Conservation (phyloP, 2,329 filamentous ascomycete species). For the Pyrenochaeta sp. region DNA sequence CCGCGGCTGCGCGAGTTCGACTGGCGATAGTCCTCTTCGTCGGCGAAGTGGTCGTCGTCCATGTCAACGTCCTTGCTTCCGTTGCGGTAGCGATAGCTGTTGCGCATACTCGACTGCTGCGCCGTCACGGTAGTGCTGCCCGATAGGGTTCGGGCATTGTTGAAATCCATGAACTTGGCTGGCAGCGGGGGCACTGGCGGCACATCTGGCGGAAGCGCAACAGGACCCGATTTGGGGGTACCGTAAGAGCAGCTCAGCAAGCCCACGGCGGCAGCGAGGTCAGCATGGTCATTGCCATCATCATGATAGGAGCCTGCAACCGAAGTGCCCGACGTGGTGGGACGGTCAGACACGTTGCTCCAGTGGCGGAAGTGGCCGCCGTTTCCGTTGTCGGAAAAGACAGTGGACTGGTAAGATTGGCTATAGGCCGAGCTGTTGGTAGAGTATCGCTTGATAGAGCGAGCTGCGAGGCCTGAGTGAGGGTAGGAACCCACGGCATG, state of each 20-base stretch:
- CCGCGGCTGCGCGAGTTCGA: conserved; percentile 57
- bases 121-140: conserved; percentile 62
- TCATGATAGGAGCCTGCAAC: conserved; percentile 72
- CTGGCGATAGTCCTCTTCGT: conserved; percentile 70
- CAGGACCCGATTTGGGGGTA: conserved; percentile 74
- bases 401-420: conserved; percentile 82
- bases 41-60: conserved; percentile 67
- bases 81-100: conserved; percentile 66
- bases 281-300: conserved; percentile 74
- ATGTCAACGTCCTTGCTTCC: conserved; percentile 57
- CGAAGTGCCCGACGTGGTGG: conserved; percentile 72
- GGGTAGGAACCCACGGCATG: conserved; percentile 61
- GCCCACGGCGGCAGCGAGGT: conserved; percentile 89
- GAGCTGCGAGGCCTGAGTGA: conserved; percentile 44
- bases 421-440: conserved; percentile 64
- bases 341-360: conserved; percentile 74
- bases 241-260: conserved; percentile 90
- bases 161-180: conserved; percentile 74
- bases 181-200: conserved; percentile 90
- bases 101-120: conserved; percentile 68
- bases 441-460: conserved; percentile 56
- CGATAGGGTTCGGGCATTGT: conserved; percentile 62
- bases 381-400: conserved; percentile 64
- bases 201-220: conserved; percentile 72
- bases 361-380: conserved; percentile 72